Conservation (phyloP, 768 basidiomycete species). For the Cystobasidium onofrii region DNA sequence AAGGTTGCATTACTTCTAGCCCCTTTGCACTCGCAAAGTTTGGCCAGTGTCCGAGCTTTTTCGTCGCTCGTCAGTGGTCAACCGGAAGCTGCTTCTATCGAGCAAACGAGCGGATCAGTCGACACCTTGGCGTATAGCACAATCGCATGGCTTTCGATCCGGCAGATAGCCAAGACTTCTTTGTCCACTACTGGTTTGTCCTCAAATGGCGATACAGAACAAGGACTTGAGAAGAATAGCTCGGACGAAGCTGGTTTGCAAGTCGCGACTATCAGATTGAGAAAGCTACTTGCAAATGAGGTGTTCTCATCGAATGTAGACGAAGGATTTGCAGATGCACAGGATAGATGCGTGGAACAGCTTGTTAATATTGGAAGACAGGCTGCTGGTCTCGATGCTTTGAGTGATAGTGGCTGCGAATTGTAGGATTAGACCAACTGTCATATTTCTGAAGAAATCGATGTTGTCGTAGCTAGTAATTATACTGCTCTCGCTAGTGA, state of each 20-base stretch:
- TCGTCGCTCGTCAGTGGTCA: not conserved
- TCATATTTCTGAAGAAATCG: too few species aligned
- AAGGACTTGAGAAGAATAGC: not conserved
- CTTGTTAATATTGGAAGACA: constrained; percentile 24
- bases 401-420: constrained; percentile 27
- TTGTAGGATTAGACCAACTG: too few species aligned
- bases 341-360: constrained; percentile 20
- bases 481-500: too few species aligned
- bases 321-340: constrained; percentile 5
- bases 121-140: constrained; percentile 12
- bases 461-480: too few species aligned
- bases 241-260: constrained; percentile 13
- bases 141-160: constrained; percentile 19
- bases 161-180: not conserved
- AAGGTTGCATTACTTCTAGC: constrained; percentile 6
- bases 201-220: not conserved
- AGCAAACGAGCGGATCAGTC: not conserved
- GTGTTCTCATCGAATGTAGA: not conserved
- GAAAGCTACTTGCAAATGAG: not conserved
- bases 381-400: constrained; percentile 20
- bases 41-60: not conserved
- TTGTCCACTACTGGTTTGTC: not conserved
- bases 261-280: not conserved
- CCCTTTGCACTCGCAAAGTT: not conserved
- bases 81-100: not conserved